phyloP scores from a whole-genome alignment of 331 rosid genomes.

The Quercus tomentella region DNA sequence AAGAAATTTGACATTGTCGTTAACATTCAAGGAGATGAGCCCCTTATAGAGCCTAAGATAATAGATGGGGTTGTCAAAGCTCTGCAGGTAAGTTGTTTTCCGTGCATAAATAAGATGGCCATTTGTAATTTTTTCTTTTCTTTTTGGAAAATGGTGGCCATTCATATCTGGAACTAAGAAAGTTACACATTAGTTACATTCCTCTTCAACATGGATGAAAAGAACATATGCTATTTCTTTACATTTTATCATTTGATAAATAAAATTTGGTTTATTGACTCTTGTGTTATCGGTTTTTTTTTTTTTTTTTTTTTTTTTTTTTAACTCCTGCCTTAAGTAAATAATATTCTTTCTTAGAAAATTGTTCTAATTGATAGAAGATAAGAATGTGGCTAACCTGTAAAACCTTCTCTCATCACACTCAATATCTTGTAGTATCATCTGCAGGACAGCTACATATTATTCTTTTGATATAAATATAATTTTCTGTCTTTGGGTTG shows the following conservation, averaged over 20 bases:
- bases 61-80: conserved; percentile 90
- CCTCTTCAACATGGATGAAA: too few species aligned
- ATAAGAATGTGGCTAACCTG: not conserved
- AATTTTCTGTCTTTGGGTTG: not conserved
- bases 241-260: not conserved
- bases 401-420: not conserved
- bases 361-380: not conserved
- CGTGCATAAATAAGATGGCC: not conserved
- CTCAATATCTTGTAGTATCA: not conserved
- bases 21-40: conserved; percentile 96
- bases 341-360: not conserved
- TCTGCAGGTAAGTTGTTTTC: conserved; percentile 52
- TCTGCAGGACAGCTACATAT: not conserved
- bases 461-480: not conserved
- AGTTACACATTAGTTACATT: not conserved
- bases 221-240: too few species aligned
- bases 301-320: too few species aligned
- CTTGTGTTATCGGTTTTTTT: too few species aligned
- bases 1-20: conserved; percentile 85
- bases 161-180: not conserved
- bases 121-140: too few species aligned
- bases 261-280: not conserved
- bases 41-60: conserved; percentile 89
- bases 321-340: not conserved
- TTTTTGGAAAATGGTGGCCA: not conserved